Conservation (phyloP, 768 basidiomycete genomes). For the Mycena floridula region DNA sequence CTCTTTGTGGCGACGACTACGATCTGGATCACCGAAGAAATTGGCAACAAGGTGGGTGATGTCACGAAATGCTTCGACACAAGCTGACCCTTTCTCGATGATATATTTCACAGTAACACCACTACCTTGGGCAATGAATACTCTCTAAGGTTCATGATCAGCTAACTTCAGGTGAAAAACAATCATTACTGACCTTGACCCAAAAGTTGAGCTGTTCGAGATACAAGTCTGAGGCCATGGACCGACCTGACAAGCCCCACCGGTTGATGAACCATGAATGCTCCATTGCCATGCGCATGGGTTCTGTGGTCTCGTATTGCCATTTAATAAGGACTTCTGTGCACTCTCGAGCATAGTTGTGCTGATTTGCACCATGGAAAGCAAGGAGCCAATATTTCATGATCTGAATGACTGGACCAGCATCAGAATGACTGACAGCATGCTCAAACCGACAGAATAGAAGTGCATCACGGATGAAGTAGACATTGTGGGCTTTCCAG, state of each 20-base stretch:
- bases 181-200: conserved; percentile 24
- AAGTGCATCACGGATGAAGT: conserved; percentile 24
- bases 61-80: conserved; percentile 22
- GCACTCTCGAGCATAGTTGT: conserved; percentile 21
- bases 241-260: conserved; percentile 17
- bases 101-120: conserved; percentile 20
- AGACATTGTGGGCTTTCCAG: conserved; percentile 13
- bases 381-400: conserved; percentile 17
- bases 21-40: conserved; percentile 16
- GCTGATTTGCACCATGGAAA: conserved; percentile 18
- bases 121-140: conserved; percentile 19
- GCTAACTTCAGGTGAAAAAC: not conserved
- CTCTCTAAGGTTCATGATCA: conserved; percentile 8
- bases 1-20: conserved; percentile 15
- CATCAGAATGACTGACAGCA: conserved; percentile 20
- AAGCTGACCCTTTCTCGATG: conserved; percentile 21
- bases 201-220: conserved; percentile 23
- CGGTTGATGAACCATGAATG: conserved; percentile 22
- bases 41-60: conserved; percentile 13
- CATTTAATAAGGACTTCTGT: conserved; percentile 11
- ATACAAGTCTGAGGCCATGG: conserved; percentile 22
- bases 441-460: conserved; percentile 21
- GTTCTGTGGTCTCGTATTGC: conserved; percentile 14
- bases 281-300: conserved; percentile 12
- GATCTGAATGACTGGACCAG: conserved; percentile 14